Evolutionary conservation across 2,329 filamentous ascomycete species (phyloP), one percentile per base, ranked within the genome.

Genomic region (Elsinoe ampelina): DNA sequence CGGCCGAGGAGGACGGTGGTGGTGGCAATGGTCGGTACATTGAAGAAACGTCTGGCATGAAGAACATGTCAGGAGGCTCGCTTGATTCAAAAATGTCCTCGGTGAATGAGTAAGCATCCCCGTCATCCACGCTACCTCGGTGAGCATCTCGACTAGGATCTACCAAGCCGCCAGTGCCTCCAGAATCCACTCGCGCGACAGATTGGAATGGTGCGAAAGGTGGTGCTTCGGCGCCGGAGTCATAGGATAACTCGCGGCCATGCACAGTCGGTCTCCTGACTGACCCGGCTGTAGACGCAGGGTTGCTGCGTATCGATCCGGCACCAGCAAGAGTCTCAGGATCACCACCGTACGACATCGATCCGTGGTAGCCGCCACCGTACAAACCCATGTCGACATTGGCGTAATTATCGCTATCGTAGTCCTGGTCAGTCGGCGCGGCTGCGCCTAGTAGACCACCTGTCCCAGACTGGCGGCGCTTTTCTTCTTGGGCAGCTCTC

Each of bases 11-110:
- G 6, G 57, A 48, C 75, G 85, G 71, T 72, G 90, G 72, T 74
- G 83, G 76, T 64, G 83, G 80, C 45, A 86, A 70, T 55, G 83
- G 83, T 54, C 76, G 77, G 63, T 72, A 75, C 71, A 67, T 90
- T 82, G 54, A 32, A 12, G 54, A 48, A 12, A 48, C 39, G 26
- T 56, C 38, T 5, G 89, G 91, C 91, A 65, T 97, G 90, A 69
- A 98, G 68, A 95, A 95, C 67, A 97, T 84, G 64, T 95, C 93
- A 15, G 87, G 87, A 60, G 89, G 88, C 57, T 90, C 89, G 34
- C 68, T 69, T 30, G 66, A 67, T 64, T 34, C 66, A 63, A 56
- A 66, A 66, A 32, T 62, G 65, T 58, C 67, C 47, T 77, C 73
- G 61, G 70, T 74, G 35, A 77, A 65, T 5, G 68, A 70, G 45